Percentiles rank a stretch among this genome's conserved stretches.
phyloP scores from a whole-genome alignment of 352 stramenopile species.

The Aphanomyces cochlioides region DNA sequence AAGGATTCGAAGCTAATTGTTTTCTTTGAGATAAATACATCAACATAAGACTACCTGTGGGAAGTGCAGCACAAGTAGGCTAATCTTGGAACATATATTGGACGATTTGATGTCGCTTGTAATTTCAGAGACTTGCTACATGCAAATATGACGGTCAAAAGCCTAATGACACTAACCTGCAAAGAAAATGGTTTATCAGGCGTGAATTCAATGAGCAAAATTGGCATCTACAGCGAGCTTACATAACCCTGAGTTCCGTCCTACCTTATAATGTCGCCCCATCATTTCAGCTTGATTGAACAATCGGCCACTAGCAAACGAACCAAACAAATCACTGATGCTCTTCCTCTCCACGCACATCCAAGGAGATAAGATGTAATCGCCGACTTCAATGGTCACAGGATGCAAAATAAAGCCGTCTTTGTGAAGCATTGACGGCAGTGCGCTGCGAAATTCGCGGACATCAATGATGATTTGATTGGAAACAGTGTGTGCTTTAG shows the following conservation, averaged over 20 bases:
- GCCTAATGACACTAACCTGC: conserved; percentile 35
- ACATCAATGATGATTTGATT: conserved; percentile 90
- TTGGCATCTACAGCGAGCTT: conserved; percentile 77
- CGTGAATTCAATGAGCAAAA: conserved; percentile 96
- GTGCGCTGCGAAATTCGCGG: conserved; percentile 93
- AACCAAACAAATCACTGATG: conserved; percentile 94
- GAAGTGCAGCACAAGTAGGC: conserved; percentile 92
- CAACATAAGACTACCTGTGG: conserved; percentile 36
- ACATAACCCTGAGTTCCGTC: conserved; percentile 53
- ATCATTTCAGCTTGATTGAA: conserved; percentile 93
- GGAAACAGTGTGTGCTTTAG: conserved; percentile 32
- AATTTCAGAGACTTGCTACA: conserved; percentile 86
- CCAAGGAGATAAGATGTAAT: conserved; percentile 97
- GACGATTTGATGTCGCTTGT: conserved; percentile 89
- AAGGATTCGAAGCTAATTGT: conserved; percentile 79
- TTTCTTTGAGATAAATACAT: not conserved
- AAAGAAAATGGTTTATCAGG: conserved; percentile 83
- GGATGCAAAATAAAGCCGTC: conserved; percentile 90
- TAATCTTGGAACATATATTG: conserved; percentile 94
- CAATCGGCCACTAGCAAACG: conserved; percentile 92
- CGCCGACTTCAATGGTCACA: conserved; percentile 94
- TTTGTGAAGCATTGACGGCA: conserved; percentile 97
- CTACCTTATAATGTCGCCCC: conserved; percentile 65
- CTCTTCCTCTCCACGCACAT: conserved; percentile 97
- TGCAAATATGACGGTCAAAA: conserved; percentile 46